Evolutionary conservation across 345 rosid genomes (phyloP).

Genomic region (Clausena lansium): DNA sequence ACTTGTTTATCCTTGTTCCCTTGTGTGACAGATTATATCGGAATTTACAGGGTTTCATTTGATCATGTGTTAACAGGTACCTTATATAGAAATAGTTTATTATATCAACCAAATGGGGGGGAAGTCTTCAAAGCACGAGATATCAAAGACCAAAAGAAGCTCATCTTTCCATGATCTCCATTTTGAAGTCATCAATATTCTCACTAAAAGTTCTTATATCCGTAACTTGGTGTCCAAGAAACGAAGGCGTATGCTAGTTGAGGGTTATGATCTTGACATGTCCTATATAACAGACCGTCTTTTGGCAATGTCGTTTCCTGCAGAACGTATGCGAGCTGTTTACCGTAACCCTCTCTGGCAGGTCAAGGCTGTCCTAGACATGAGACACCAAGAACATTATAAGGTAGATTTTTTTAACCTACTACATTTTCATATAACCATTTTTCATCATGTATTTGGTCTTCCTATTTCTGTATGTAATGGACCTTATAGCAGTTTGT

Average conservation of each 20-base stretch:
- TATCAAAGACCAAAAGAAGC: conserved; percentile 26
- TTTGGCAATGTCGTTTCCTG: conserved; percentile 91
- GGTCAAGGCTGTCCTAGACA: conserved; percentile 87
- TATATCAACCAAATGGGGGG: conserved; percentile 55
- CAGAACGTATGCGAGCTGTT: conserved; percentile 81
- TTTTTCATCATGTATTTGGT: neutral
- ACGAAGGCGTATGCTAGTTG: conserved; percentile 70
- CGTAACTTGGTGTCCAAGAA: conserved; percentile 88
- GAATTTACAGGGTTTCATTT: neutral
- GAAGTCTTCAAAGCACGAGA: conserved; percentile 47
- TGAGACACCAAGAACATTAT: conserved; percentile 74
- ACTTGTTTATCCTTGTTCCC: neutral
- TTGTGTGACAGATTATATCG: neutral
- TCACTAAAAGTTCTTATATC: conserved; percentile 55
- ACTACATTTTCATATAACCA: neutral
- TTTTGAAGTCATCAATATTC: conserved; percentile 41
- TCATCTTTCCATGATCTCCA: conserved; percentile 24
- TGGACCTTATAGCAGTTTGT: neutral
- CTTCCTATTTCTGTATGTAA: neutral
- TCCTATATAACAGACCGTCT: conserved; percentile 72
- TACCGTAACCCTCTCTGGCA: conserved; percentile 96
- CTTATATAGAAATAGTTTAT: conserved; percentile 7
- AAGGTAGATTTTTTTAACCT: conserved; percentile 46
- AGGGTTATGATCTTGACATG: conserved; percentile 96
- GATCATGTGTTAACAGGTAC: conserved; percentile 6